Percentiles rank a stretch among this genome's conserved stretches.
phyloP scores from a whole-genome alignment of 2,329 filamentous ascomycete genomes.

The Fusarium paranaense region DNA sequence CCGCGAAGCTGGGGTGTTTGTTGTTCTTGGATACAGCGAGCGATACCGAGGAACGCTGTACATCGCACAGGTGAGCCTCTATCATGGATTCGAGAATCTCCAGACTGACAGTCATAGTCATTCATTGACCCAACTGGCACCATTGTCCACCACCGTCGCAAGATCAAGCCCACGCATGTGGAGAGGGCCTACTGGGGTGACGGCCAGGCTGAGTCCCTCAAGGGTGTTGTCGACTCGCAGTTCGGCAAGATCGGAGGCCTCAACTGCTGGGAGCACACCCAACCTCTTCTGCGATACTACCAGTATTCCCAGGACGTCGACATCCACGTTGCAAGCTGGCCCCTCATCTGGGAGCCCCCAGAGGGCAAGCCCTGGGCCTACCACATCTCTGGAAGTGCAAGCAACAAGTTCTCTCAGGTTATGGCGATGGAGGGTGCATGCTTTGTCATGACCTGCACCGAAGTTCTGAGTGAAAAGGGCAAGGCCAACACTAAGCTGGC shows the following conservation, averaged over 20 bases:
- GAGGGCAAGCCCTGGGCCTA: slow-evolving; percentile 49
- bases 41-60: slow-evolving; percentile 52
- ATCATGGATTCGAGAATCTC: no score
- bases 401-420: slow-evolving; percentile 56
- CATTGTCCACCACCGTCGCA: slow-evolving; percentile 55
- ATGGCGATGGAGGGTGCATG: slow-evolving; percentile 67
- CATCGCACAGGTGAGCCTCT: slow-evolving; percentile 47
- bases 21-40: slow-evolving; percentile 58
- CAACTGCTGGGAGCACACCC: slow-evolving; percentile 62
- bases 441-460: slow-evolving; percentile 65
- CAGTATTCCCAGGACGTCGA: slow-evolving; percentile 56
- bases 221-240: slow-evolving; percentile 51
- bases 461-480: slow-evolving; percentile 54
- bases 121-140: slow-evolving; percentile 56
- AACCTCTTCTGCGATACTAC: slow-evolving; percentile 61
- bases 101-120: slow-evolving; percentile 41
- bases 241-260: slow-evolving; percentile 56
- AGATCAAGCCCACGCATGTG: slow-evolving; percentile 65
- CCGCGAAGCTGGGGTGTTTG: slow-evolving; percentile 56
- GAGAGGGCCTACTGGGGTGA: slow-evolving; percentile 63
- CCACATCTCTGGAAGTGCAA: slow-evolving; percentile 35
- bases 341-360: slow-evolving; percentile 36
- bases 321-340: slow-evolving; percentile 63
- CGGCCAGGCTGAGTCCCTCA: slow-evolving; percentile 52
- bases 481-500: slow-evolving; percentile 43